These are phyloP conservation scores for Cyamopsis tetragonoloba DNA, from an alignment of 306 rosid genomes.

Conservation along the genomic window DNA sequence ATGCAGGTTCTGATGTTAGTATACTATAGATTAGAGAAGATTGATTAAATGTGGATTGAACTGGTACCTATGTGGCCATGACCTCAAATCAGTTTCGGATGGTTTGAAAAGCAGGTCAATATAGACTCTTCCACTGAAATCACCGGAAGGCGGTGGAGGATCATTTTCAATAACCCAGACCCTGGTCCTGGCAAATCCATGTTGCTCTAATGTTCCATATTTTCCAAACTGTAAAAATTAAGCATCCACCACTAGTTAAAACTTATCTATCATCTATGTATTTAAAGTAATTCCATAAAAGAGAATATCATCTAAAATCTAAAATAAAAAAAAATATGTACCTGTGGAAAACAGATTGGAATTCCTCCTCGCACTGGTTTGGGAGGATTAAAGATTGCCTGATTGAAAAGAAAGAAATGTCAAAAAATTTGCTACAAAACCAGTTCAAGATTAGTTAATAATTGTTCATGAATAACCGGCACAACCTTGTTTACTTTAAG, in stretches of 20 bases:
- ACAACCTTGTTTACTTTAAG: background rate
- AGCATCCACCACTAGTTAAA: no score
- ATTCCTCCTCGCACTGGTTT: constrained; percentile 88
- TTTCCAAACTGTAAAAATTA: constrained; percentile 54
- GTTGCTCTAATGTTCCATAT: constrained; percentile 67
- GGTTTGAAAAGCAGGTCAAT: constrained; percentile 76
- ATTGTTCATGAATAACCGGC: background rate
- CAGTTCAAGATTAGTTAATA: background rate
- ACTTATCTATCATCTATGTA: background rate
- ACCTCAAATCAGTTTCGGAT: constrained; percentile 64
- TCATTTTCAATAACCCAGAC: constrained; percentile 59
- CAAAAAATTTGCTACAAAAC: background rate
- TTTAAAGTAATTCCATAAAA: background rate
- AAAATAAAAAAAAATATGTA: background rate
- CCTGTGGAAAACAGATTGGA: constrained; percentile 94
- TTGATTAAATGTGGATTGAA: background rate
- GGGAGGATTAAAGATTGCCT: constrained; percentile 83
- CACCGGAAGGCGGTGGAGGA: constrained; percentile 60
- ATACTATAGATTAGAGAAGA: background rate
- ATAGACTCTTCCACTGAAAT: constrained; percentile 50
- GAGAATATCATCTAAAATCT: background rate
- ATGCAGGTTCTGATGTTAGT: background rate
- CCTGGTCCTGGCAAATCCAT: constrained; percentile 88
- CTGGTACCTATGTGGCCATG: constrained; percentile 77
- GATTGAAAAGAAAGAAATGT: background rate